Percentiles rank a stretch among this genome's conserved stretches.
phyloP scores from a whole-genome alignment of 2,329 filamentous ascomycete genomes.

The Claviceps sorghi region DNA sequence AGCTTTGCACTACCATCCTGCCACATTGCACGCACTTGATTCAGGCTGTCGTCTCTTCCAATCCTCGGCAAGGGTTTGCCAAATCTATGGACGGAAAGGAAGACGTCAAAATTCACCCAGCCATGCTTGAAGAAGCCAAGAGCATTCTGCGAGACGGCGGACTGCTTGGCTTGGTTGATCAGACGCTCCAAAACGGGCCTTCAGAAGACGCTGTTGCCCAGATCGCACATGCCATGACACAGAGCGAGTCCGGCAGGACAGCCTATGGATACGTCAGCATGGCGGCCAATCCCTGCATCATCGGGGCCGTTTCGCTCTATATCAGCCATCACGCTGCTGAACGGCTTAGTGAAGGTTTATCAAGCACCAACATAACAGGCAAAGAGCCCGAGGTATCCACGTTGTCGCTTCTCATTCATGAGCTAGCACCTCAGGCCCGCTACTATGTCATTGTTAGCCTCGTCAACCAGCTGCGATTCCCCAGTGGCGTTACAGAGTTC shows the following conservation, averaged over 20 bases:
- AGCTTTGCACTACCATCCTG: slow-evolving; percentile 68
- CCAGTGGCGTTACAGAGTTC: slow-evolving; percentile 81
- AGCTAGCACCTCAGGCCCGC: slow-evolving; percentile 60
- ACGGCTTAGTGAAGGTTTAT: slow-evolving; percentile 41
- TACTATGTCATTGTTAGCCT: slow-evolving; percentile 78
- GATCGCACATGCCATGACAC: slow-evolving; percentile 58
- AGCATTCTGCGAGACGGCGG: slow-evolving; percentile 38
- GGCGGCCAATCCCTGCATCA: slow-evolving; percentile 52
- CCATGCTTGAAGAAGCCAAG: slow-evolving; percentile 48
- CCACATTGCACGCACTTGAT: slow-evolving; percentile 74
- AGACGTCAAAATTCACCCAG: slow-evolving; percentile 54
- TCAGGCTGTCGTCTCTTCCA: slow-evolving; percentile 75
- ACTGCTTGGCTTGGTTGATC: slow-evolving; percentile 45
- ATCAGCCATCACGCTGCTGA: slow-evolving; percentile 60
- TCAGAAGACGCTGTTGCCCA: slow-evolving; percentile 62
- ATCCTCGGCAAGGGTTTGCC: slow-evolving; percentile 47
- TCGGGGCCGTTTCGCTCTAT: slow-evolving; percentile 74
- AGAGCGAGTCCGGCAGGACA: slow-evolving; percentile 40
- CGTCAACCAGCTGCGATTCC: slow-evolving; percentile 81
- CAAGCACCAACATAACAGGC: slow-evolving; percentile 33
- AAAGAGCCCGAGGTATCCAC: slow-evolving; percentile 47
- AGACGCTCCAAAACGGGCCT: slow-evolving; percentile 44
- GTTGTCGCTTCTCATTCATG: slow-evolving; percentile 62
- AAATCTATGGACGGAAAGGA: slow-evolving; percentile 61
- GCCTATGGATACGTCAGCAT: slow-evolving; percentile 53